Evolutionary conservation across 768 basidiomycete genomes (phyloP), one percentile per base, ranked within the genome.

Genomic region (Kwoniella heveanensis): DNA sequence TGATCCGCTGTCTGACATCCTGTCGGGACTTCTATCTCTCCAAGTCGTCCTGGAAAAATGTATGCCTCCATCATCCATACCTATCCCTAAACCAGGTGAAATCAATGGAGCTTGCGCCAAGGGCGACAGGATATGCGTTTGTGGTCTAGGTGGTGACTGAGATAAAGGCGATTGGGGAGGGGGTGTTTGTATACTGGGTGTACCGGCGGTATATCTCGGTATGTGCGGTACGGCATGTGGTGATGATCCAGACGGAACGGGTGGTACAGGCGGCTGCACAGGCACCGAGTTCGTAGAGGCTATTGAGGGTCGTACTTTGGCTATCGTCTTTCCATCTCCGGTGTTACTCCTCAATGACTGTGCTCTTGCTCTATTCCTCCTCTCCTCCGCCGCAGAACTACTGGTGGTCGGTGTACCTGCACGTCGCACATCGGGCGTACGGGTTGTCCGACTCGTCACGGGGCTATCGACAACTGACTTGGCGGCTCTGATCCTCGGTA

Each of bases 391-490:
- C 13, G 19, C 50, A 2, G 51, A 29, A 22, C 32, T 54, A 3
- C 39, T 49, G 1, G 39, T 44, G 4, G 39, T 9, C 15, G 39
- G 39, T 3, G 39, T 44, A 3, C 39, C 39, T 19, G 39, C 39
- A 44, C 62, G 62, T 17, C 58, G 49, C 1, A 60, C 12, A 51
- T 48, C 62, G 13, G 63, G 63, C 2, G 63, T 64, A 17, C 52
- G 62, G 22, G 55, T 49, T 53, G 62, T 55, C 9, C 48, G 26
- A 1, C 4, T 47, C 25, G 22, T 37, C 6, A 36, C 32, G 5
- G 51, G 44, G 25, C 19, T 37, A 37, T 57, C 55, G 15, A 57
- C 24, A 5, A 59, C 49, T 19, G 63, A 52, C 19, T 30, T 58
- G 17, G 57, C 48, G 13, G 39, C 44, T 54, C 63, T 54, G 10